Evolutionary conservation across 2,329 filamentous ascomycete genomes (phyloP).

Genomic region (Apiospora koreana): DNA sequence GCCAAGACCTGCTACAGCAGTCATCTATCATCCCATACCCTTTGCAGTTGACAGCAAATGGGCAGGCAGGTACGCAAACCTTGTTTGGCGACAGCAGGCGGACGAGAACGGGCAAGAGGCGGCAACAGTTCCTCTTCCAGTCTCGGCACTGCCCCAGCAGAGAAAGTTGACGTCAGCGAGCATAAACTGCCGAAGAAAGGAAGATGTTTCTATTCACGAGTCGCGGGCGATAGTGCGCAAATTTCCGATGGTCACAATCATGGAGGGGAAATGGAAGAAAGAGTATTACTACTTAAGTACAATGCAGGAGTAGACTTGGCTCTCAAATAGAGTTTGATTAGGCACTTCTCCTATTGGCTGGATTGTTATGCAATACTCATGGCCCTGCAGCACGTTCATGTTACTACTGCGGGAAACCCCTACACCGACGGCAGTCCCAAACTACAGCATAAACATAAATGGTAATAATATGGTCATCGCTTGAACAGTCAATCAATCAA

Average conservation of each 20-base stretch:
- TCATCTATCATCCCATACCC: neutral
- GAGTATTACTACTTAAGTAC: too few relatives aligned
- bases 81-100: neutral
- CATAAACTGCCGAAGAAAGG: neutral
- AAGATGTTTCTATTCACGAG: neutral
- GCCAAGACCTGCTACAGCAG: neutral
- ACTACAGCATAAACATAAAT: too few relatives aligned
- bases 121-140: too few relatives aligned
- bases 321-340: neutral
- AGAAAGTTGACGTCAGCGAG: neutral
- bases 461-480: too few relatives aligned
- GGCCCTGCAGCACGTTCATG: neutral
- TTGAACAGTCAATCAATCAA: too few relatives aligned
- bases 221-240: neutral
- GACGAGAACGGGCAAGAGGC: neutral
- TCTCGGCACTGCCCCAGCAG: neutral
- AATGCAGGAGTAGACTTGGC: neutral
- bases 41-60: neutral
- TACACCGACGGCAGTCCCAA: neutral
- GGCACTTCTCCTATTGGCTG: neutral
- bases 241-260: too few relatives aligned
- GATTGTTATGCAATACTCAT: neutral
- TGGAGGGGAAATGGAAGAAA: neutral
- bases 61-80: neutral
- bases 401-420: neutral